Evolutionary conservation across 306 rosid species (phyloP).

Genomic region (Sicyos baderoa): DNA sequence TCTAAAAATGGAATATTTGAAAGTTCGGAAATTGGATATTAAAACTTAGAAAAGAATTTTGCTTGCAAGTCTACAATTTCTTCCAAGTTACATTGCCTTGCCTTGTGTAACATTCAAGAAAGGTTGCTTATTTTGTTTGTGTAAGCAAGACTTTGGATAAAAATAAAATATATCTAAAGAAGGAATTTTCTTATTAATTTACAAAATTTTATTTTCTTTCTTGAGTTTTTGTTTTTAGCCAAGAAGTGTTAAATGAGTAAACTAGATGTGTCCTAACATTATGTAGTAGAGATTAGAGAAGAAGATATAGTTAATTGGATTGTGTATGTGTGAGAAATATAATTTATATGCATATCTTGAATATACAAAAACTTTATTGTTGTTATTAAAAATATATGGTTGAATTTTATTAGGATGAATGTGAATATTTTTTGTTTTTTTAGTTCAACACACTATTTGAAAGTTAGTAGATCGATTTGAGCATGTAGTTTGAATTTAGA

Average conservation of each 20-base stretch:
- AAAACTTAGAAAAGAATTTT: not conserved
- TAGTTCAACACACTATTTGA: no score
- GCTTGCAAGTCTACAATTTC: slow-evolving; percentile 2
- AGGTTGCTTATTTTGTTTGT: slow-evolving; percentile 6
- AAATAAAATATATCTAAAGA: not conserved
- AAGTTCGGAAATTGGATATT: no score
- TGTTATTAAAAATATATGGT: no score
- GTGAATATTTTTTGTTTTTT: no score
- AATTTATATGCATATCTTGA: not conserved
- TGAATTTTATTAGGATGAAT: no score
- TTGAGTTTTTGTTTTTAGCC: not conserved
- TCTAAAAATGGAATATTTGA: no score
- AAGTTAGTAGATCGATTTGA: no score
- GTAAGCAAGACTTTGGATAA: not conserved
- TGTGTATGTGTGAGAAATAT: not conserved
- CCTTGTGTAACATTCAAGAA: slow-evolving; percentile 3
- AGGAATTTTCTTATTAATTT: not conserved
- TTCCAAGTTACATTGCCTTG: not conserved
- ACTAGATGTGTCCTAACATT: not conserved
- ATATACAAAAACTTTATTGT: no score
- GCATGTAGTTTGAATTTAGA: no score
- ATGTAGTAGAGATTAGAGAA: not conserved
- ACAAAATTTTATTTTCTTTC: not conserved
- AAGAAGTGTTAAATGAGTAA: not conserved
- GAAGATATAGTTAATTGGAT: not conserved